phyloP scores from a whole-genome alignment of 768 basidiomycete genomes.

The Vararia minispora region DNA sequence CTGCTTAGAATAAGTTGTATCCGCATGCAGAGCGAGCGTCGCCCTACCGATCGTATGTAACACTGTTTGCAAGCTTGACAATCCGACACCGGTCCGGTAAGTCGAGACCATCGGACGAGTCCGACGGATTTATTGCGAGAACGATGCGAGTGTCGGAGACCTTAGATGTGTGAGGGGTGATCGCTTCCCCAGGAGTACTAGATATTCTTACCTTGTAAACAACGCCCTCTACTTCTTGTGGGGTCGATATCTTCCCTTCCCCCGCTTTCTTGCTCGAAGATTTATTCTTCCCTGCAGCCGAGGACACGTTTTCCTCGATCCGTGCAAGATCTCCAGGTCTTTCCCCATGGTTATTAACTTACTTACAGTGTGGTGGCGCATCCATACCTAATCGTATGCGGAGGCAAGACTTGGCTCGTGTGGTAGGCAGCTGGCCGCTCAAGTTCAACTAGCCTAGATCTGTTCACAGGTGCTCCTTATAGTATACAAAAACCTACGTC shows the following conservation, averaged over 20 bases:
- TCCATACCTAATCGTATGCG: slow-evolving; percentile 71
- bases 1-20: slow-evolving; percentile 25
- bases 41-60: slow-evolving; percentile 74
- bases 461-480: slow-evolving; percentile 4
- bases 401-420: slow-evolving; percentile 56
- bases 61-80: slow-evolving; percentile 84
- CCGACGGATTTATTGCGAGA: slow-evolving; percentile 62
- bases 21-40: not conserved
- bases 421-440: slow-evolving; percentile 79
- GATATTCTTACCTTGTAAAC: slow-evolving; percentile 58
- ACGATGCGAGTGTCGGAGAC: slow-evolving; percentile 75
- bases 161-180: slow-evolving; percentile 23
- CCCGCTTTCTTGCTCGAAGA: slow-evolving; percentile 32
- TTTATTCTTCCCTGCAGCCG: slow-evolving; percentile 27
- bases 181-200: not conserved
- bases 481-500: slow-evolving; percentile 37
- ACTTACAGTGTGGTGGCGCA: not conserved
- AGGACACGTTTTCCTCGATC: slow-evolving; percentile 59
- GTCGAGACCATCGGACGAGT: slow-evolving; percentile 57
- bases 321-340: slow-evolving; percentile 86
- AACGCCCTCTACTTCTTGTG: slow-evolving; percentile 55
- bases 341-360: not conserved
- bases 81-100: slow-evolving; percentile 78
- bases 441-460: slow-evolving; percentile 72
- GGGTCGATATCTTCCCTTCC: slow-evolving; percentile 6